These are phyloP conservation scores for Brassica cretica DNA, from an alignment of 345 rosid genomes.

Conservation along the genomic window DNA sequence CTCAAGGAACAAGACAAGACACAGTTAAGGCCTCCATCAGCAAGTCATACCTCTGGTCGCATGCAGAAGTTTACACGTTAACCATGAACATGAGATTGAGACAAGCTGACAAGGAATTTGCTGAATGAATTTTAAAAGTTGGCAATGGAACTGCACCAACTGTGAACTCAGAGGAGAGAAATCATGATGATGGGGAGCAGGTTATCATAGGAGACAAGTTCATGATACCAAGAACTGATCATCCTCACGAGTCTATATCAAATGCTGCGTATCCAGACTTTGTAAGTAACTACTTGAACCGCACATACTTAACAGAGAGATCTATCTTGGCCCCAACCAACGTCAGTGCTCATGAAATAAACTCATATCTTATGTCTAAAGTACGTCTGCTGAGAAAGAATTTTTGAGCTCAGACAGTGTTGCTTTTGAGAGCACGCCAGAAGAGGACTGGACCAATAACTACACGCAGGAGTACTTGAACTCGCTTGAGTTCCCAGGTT, in stretches of 20 bases:
- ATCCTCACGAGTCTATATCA: neutral
- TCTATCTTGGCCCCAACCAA: neutral
- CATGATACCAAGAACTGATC: neutral
- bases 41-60: neutral
- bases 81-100: neutral
- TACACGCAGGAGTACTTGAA: neutral
- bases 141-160: neutral
- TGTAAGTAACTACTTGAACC: neutral
- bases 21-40: neutral
- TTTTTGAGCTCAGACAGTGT: neutral
- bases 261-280: neutral
- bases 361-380: neutral
- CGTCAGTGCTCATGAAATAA: neutral
- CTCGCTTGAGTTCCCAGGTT: neutral
- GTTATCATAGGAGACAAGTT: neutral
- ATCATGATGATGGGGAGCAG: neutral
- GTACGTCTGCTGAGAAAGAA: neutral
- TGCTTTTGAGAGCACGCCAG: neutral
- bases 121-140: neutral
- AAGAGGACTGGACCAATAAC: neutral
- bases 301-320: neutral
- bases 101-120: neutral
- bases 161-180: neutral
- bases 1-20: neutral
- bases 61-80: neutral